Conservation (phyloP, 495 filamentous ascomycete genomes). For the Tuber borchii region DNA sequence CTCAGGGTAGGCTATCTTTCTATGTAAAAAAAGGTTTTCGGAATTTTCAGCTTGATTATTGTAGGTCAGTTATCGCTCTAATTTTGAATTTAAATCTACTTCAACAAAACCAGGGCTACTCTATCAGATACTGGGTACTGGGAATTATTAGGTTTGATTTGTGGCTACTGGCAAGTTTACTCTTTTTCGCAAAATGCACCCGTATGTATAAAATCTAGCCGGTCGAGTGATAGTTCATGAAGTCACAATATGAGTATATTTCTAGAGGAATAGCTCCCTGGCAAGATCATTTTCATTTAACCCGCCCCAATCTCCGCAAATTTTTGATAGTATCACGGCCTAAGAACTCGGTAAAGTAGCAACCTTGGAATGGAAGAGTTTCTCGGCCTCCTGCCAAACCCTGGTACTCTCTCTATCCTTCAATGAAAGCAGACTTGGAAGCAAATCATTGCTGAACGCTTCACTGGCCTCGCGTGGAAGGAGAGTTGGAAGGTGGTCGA, state of each 20-base stretch:
- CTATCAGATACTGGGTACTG: too few species aligned
- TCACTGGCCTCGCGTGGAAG: conserved; percentile 83
- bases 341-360: conserved; percentile 50
- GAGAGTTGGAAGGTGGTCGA: conserved; percentile 84
- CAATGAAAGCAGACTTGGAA: conserved; percentile 71
- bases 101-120: too few species aligned
- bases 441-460: conserved; percentile 70
- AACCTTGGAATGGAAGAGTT: conserved; percentile 80
- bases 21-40: too few species aligned
- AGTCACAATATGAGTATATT: not conserved
- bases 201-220: not conserved
- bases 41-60: too few species aligned
- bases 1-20: too few species aligned
- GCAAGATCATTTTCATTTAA: not conserved
- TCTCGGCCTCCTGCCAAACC: conserved; percentile 79
- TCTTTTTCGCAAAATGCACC: too few species aligned
- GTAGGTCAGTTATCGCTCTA: too few species aligned
- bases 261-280: not conserved
- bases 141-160: too few species aligned
- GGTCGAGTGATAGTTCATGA: not conserved
- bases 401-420: conserved; percentile 63
- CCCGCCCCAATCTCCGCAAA: not conserved
- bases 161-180: too few species aligned
- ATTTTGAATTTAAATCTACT: too few species aligned
- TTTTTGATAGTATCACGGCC: not conserved